These are phyloP conservation scores for Halteria grandinella DNA, from an alignment of 73 alveolate species.

Conservation along the genomic window DNA sequence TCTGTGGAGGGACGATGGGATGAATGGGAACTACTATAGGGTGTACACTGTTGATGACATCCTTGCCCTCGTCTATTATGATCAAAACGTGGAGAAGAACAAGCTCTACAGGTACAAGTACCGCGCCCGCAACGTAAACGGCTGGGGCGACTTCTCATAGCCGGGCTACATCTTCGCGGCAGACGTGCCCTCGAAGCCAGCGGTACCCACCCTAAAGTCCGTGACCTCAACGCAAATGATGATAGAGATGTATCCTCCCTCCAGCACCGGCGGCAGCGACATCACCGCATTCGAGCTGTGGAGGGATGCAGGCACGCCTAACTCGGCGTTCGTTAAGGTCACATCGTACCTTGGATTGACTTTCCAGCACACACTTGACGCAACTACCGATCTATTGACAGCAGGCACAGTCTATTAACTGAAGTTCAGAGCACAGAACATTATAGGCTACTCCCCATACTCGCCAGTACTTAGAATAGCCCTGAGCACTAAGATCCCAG, in stretches of 20 bases:
- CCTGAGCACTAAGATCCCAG: conserved; percentile 23
- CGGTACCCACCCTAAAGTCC: not conserved
- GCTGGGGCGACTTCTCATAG: conserved; percentile 62
- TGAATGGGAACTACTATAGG: conserved; percentile 54
- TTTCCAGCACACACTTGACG: not conserved
- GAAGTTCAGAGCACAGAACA: conserved; percentile 52
- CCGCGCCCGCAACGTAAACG: conserved; percentile 67
- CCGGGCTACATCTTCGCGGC: conserved; percentile 54
- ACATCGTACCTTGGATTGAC: conserved; percentile 11
- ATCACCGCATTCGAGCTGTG: conserved; percentile 34
- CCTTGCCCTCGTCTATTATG: conserved; percentile 47
- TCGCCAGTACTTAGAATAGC: conserved; percentile 53
- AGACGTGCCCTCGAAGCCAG: conserved; percentile 45
- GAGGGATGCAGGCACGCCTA: conserved; percentile 31
- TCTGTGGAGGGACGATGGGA: conserved; percentile 72
- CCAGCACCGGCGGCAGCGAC: conserved; percentile 50
- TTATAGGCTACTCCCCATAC: conserved; percentile 38
- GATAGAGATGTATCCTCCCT: conserved; percentile 32
- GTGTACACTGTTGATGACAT: conserved; percentile 34
- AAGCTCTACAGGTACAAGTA: conserved; percentile 59
- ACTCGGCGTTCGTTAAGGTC: conserved; percentile 11
- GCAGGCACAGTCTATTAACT: conserved; percentile 49
- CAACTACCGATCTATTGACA: conserved; percentile 22
- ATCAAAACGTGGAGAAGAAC: conserved; percentile 30
- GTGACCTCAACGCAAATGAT: conserved; percentile 24